phyloP scores from a whole-genome alignment of 371 early-diverging fungal genomes.

The Conidiobolus incongruus region DNA sequence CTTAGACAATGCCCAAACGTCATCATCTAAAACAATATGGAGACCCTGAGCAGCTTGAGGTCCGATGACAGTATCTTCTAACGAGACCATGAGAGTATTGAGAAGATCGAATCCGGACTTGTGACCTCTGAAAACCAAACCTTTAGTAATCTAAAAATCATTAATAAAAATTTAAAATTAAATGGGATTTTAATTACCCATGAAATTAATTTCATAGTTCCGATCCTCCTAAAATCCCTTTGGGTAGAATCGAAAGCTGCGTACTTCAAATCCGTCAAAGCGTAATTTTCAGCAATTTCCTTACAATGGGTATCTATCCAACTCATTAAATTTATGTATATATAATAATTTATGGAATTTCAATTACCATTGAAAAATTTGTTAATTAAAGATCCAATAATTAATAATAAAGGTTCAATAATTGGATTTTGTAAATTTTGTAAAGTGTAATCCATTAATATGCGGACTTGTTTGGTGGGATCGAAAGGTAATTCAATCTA shows the following conservation, averaged over 20 bases:
- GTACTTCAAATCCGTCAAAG: neutral
- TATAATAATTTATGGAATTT: no score
- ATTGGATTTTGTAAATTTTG: no score
- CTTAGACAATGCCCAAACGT: constrained; percentile 33
- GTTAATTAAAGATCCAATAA: neutral
- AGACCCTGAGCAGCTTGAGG: constrained; percentile 36
- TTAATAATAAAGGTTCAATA: no score
- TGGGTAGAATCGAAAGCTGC: neutral
- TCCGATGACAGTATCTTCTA: constrained; percentile 17
- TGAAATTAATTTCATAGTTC: neutral
- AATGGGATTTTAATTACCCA: no score
- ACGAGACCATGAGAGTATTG: constrained; percentile 26
- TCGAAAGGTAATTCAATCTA: no score
- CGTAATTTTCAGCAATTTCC: neutral
- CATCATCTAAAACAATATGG: constrained; percentile 34
- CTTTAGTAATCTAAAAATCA: constrained; percentile 39
- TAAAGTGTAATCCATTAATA: no score
- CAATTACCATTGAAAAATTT: neutral
- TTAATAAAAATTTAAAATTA: no score
- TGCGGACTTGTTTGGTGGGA: no score
- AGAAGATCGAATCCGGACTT: constrained; percentile 25
- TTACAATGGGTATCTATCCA: no score
- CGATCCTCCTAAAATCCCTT: neutral
- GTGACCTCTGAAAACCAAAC: constrained; percentile 26
- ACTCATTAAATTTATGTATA: no score